Evolutionary conservation across 2,329 filamentous ascomycete genomes (phyloP).

Genomic region (Cladosporium oxysporum): DNA sequence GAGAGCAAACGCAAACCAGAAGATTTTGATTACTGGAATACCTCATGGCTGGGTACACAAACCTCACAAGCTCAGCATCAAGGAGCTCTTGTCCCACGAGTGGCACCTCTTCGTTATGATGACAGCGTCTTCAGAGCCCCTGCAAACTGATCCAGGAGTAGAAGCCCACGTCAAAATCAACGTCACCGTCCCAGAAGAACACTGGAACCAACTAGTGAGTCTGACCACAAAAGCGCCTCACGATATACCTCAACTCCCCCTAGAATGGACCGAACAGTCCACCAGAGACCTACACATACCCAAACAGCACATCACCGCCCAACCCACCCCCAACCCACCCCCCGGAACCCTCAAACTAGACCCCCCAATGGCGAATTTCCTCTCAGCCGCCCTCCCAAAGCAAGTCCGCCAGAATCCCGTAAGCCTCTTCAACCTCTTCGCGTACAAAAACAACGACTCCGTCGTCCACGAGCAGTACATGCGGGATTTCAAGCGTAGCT

Average conservation of each 20-base stretch:
- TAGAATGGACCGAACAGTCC: neutral
- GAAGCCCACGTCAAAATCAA: neutral
- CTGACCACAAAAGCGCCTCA: neutral
- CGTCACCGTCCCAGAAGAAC: constrained; percentile 3
- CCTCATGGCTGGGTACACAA: constrained; percentile 25
- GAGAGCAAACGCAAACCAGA: neutral
- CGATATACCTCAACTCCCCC: neutral
- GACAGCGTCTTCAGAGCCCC: neutral
- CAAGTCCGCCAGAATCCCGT: constrained; percentile 17
- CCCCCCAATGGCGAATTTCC: constrained; percentile 21
- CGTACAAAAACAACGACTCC: constrained; percentile 23
- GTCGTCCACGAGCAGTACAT: constrained; percentile 25
- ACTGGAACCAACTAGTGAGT: neutral
- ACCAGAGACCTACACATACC: neutral
- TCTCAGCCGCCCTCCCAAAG: constrained; percentile 20
- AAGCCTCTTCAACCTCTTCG: constrained; percentile 29
- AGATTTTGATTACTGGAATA: constrained; percentile 18
- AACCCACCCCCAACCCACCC: constrained; percentile 8
- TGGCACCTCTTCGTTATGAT: constrained; percentile 24
- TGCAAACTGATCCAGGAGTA: neutral
- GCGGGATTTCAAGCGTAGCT: constrained; percentile 25
- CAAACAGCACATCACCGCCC: neutral
- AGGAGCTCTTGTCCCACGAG: constrained; percentile 15
- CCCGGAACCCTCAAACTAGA: constrained; percentile 25
- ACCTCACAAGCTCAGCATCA: constrained; percentile 18